A percentile compares a stretch with the other conserved stretches of the same genome.
These are phyloP conservation scores for Penicillium paneum DNA, from an alignment of 2,329 filamentous ascomycete species.

Conservation along the genomic window DNA sequence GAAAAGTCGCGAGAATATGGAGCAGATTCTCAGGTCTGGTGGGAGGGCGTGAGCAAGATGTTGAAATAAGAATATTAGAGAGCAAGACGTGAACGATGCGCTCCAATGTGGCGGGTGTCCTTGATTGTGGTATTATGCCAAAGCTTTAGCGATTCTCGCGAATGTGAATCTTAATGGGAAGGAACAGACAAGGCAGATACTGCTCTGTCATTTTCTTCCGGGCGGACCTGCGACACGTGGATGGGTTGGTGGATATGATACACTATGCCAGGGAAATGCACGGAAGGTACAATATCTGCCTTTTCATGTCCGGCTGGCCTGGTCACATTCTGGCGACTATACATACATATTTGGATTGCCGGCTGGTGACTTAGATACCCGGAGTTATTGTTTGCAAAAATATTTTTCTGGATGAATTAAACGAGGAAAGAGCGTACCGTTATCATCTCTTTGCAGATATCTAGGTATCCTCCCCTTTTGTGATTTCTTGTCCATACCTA, in stretches of 20 bases:
- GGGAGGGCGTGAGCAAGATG: constrained; percentile 30
- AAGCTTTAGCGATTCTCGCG: background rate
- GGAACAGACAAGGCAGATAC: background rate
- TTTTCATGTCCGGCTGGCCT: constrained; percentile 3
- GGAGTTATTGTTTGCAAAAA: constrained; percentile 11
- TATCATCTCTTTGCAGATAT: background rate
- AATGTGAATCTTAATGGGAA: background rate
- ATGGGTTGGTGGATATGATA: background rate
- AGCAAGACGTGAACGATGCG: background rate
- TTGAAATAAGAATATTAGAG: background rate
- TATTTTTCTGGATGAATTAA: background rate
- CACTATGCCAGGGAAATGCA: background rate
- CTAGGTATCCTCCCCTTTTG: background rate
- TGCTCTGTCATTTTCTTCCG: background rate
- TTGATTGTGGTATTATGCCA: background rate
- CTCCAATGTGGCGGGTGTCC: background rate
- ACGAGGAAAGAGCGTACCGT: background rate
- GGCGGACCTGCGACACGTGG: background rate
- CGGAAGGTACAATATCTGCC: background rate
- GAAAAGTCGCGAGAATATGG: constrained; percentile 87
- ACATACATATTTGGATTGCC: constrained; percentile 1
- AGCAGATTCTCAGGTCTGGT: constrained; percentile 72
- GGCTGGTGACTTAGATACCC: constrained; percentile 17
- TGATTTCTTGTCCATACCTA: background rate
- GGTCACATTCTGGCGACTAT: background rate